Conservation (phyloP, 306 rosid species). For the Coriaria nepalensis region DNA sequence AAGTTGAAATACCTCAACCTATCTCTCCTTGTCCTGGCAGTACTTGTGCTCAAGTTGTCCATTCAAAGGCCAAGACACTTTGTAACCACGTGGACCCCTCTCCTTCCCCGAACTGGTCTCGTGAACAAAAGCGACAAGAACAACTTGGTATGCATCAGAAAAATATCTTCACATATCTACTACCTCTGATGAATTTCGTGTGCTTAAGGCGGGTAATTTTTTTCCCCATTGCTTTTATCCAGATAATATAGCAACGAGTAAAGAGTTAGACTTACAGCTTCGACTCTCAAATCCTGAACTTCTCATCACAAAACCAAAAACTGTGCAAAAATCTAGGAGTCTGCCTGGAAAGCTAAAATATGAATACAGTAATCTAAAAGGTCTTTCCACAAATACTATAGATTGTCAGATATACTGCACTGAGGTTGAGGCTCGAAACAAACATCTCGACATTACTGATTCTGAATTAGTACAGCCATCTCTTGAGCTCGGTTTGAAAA, state of each 20-base stretch:
- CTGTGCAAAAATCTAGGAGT: constrained; percentile 28
- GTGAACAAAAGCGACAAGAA: constrained; percentile 27
- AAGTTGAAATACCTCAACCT: constrained; percentile 65
- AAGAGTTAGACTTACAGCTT: constrained; percentile 27
- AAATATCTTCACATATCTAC: constrained; percentile 7
- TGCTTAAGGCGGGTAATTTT: too few species aligned
- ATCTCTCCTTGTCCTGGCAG: constrained; percentile 52
- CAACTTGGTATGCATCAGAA: constrained; percentile 32
- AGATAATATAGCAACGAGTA: constrained; percentile 21
- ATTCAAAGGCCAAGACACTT: constrained; percentile 44
- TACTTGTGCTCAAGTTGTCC: constrained; percentile 78
- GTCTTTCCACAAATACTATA: constrained; percentile 27
- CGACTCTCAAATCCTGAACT: constrained; percentile 25
- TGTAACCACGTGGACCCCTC: constrained; percentile 28
- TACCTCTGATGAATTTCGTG: background rate
- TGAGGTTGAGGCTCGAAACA: constrained; percentile 34
- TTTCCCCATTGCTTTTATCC: constrained; percentile 9
- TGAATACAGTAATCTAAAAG: constrained; percentile 31
- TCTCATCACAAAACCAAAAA: constrained; percentile 30
- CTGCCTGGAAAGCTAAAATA: constrained; percentile 35
- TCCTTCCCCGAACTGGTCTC: constrained; percentile 20
- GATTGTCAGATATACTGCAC: constrained; percentile 34
- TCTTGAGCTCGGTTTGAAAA: constrained; percentile 63
- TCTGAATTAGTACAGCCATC: constrained; percentile 35
- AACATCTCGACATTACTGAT: constrained; percentile 21